A percentile compares a stretch with the other conserved stretches of the same genome.
phyloP scores from a whole-genome alignment of 345 rosid genomes.

The Sonneratia caseolaris region DNA sequence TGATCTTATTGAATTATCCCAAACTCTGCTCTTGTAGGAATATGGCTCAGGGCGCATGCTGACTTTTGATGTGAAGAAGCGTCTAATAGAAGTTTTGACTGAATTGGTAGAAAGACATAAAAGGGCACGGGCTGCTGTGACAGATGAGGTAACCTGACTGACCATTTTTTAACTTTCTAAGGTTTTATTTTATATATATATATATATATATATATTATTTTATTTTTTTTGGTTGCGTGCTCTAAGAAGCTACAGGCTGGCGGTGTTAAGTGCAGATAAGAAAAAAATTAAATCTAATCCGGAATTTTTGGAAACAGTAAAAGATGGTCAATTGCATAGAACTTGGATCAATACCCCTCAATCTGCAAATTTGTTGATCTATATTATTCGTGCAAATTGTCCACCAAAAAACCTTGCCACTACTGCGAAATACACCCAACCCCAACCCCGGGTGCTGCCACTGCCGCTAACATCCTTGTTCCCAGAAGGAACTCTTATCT shows the following conservation, averaged over 20 bases:
- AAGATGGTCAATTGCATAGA: neutral
- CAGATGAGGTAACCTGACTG: conserved; percentile 53
- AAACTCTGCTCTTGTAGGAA: conserved; percentile 31
- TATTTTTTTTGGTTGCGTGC: neutral
- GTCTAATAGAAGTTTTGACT: conserved; percentile 55
- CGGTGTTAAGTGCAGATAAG: neutral
- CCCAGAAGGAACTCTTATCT: neutral
- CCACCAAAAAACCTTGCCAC: neutral
- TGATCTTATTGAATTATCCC: neutral
- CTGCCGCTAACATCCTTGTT: neutral
- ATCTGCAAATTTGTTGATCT: neutral
- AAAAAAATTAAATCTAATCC: neutral
- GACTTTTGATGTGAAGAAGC: conserved; percentile 71
- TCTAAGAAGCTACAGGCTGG: neutral
- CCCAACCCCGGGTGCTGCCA: no score
- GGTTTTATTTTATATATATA: no score
- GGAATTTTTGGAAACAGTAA: neutral
- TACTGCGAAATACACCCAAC: neutral
- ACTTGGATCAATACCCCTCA: neutral
- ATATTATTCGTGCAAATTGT: neutral
- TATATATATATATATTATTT: no score
- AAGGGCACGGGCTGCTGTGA: conserved; percentile 67
- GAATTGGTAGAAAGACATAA: conserved; percentile 78
- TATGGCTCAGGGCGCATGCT: conserved; percentile 81
- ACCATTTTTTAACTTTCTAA: neutral